These are phyloP conservation scores for Pseudocercospora eumusae DNA, from an alignment of 2,329 filamentous ascomycete genomes.

Conservation along the genomic window DNA sequence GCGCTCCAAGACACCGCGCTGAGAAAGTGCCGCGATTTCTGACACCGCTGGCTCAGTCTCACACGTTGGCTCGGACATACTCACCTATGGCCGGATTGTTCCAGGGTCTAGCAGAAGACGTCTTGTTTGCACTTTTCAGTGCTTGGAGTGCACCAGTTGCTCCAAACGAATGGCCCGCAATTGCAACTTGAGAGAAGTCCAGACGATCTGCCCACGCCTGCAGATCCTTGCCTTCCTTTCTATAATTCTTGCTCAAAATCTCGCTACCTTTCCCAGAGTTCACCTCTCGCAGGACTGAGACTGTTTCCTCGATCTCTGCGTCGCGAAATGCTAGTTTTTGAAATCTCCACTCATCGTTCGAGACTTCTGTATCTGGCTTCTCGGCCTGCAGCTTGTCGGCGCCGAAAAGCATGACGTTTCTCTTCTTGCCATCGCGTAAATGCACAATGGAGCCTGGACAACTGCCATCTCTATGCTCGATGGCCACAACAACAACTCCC, in stretches of 20 bases:
- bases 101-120: constrained; percentile 27
- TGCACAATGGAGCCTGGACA: constrained; percentile 46
- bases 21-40: too few species aligned
- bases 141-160: constrained; percentile 63
- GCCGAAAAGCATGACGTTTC: constrained; percentile 42
- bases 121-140: constrained; percentile 51
- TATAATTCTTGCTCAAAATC: constrained; percentile 47
- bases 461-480: constrained; percentile 50
- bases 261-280: constrained; percentile 39
- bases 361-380: constrained; percentile 16
- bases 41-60: too few species aligned
- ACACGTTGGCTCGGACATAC: too few species aligned
- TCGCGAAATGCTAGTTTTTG: constrained; percentile 44
- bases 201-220: constrained; percentile 55
- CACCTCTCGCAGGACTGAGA: constrained; percentile 42
- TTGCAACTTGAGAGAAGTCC: constrained; percentile 55
- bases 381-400: constrained; percentile 38
- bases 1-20: too few species aligned
- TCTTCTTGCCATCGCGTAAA: constrained; percentile 37
- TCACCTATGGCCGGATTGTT: constrained; percentile 54
- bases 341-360: constrained; percentile 28
- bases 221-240: constrained; percentile 50
- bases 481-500: constrained; percentile 46
- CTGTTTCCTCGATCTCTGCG: constrained; percentile 48
- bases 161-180: constrained; percentile 65